A percentile compares a stretch with the other conserved stretches of the same genome.
phyloP scores from a whole-genome alignment of 257 asterid genomes.

The Pogostemon cablin region DNA sequence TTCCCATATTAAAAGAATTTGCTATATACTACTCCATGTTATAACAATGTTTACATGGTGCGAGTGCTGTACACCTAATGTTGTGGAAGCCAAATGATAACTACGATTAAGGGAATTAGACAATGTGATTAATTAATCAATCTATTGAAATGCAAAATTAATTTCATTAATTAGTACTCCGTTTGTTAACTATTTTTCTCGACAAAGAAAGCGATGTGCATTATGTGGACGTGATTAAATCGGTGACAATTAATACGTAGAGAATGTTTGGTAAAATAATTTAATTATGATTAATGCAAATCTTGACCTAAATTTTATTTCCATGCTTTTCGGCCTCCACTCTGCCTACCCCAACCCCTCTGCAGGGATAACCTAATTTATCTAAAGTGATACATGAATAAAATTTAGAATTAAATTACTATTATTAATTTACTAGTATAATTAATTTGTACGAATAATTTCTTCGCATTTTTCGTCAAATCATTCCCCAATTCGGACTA shows the following conservation, averaged over 20 bases:
- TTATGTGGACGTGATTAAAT: constrained; percentile 12
- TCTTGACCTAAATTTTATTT: constrained; percentile 10
- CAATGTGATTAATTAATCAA: not conserved
- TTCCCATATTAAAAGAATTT: too few species aligned
- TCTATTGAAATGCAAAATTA: not conserved
- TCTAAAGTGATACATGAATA: too few species aligned
- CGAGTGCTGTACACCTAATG: too few species aligned
- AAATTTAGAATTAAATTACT: too few species aligned
- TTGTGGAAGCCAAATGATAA: too few species aligned
- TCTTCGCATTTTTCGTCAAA: not conserved
- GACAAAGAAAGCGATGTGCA: constrained; percentile 26
- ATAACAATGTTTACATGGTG: too few species aligned
- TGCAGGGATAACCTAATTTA: too few species aligned
- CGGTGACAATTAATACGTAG: not conserved
- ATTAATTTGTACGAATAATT: too few species aligned
- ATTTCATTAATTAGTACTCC: not conserved
- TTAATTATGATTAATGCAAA: constrained; percentile 9
- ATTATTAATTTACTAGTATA: too few species aligned
- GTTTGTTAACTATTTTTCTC: not conserved
- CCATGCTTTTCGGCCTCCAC: not conserved
- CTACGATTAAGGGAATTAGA: not conserved
- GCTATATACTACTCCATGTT: too few species aligned
- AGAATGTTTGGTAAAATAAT: constrained; percentile 19
- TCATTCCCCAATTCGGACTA: not conserved
- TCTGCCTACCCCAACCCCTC: not conserved